phyloP scores from a whole-genome alignment of 192 early-diverging fungal genomes.

The Coemansia javaensis region DNA sequence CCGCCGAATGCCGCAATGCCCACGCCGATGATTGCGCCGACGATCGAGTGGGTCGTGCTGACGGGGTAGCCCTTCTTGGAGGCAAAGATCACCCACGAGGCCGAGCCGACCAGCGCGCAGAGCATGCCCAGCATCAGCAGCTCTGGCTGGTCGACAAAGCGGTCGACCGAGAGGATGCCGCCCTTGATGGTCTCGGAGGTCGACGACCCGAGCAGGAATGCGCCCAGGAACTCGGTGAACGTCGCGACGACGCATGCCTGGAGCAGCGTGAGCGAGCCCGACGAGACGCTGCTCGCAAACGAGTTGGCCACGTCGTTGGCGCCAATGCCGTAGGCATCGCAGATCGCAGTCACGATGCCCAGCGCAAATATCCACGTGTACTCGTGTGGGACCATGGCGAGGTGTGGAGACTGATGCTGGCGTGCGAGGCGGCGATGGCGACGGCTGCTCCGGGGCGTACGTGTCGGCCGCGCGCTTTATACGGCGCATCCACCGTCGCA shows the following conservation, averaged over 20 bases:
- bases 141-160: constrained; percentile 61
- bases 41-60: constrained; percentile 78
- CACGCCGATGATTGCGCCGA: constrained; percentile 70
- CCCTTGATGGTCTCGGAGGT: constrained; percentile 80
- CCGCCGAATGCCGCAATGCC: constrained; percentile 70
- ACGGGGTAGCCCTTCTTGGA: constrained; percentile 66
- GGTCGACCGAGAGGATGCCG: constrained; percentile 58
- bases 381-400: constrained; percentile 51
- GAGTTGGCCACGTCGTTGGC: constrained; percentile 89
- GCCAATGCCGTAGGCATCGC: constrained; percentile 74
- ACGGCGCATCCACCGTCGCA: too few species aligned
- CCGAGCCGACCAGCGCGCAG: constrained; percentile 72
- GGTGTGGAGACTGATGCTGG: too few species aligned
- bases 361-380: constrained; percentile 68
- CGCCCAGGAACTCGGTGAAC: constrained; percentile 80
- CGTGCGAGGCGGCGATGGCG: too few species aligned
- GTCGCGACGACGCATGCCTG: constrained; percentile 74
- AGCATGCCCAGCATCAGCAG: constrained; percentile 80
- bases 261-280: constrained; percentile 66
- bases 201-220: constrained; percentile 63
- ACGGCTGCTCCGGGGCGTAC: too few species aligned
- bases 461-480: too few species aligned
- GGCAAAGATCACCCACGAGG: constrained; percentile 69
- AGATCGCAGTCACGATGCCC: constrained; percentile 60
- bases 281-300: constrained; percentile 81